Conservation (phyloP, 768 basidiomycete genomes). For the Russula sp. region DNA sequence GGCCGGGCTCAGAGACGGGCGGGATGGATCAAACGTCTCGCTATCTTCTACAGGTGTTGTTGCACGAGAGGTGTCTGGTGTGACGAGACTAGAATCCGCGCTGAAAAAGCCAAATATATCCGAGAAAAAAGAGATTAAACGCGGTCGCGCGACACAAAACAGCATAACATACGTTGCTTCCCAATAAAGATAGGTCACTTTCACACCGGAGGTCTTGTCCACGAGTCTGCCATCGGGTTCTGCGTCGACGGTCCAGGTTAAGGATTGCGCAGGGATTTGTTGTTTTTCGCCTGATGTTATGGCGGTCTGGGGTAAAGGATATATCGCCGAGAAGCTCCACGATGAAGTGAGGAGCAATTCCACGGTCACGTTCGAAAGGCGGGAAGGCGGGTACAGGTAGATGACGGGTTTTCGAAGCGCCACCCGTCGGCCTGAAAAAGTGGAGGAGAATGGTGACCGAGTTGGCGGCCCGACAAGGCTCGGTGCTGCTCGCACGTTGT, state of each 20-base stretch:
- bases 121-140: slow-evolving; percentile 1
- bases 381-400: slow-evolving; percentile 17
- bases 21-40: slow-evolving; percentile 20
- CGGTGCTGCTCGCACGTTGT: too few relatives aligned
- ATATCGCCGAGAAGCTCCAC: slow-evolving; percentile 18
- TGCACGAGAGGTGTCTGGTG: neutral
- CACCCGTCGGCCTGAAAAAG: too few relatives aligned
- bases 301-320: slow-evolving; percentile 5
- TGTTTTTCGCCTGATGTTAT: neutral
- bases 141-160: neutral
- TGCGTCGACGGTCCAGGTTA: too few relatives aligned
- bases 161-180: slow-evolving; percentile 18
- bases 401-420: slow-evolving; percentile 17
- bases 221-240: too few relatives aligned
- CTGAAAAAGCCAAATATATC: neutral
- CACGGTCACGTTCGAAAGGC: slow-evolving; percentile 13
- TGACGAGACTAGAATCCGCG: neutral
- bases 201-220: slow-evolving; percentile 9
- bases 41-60: neutral
- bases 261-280: neutral
- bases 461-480: too few relatives aligned
- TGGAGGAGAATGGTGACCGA: neutral
- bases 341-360: slow-evolving; percentile 4
- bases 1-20: neutral
- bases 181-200: slow-evolving; percentile 20